Evolutionary conservation across 345 rosid genomes (phyloP), one percentile per base, ranked within the genome.

Genomic region (Hibiscus trionum): DNA sequence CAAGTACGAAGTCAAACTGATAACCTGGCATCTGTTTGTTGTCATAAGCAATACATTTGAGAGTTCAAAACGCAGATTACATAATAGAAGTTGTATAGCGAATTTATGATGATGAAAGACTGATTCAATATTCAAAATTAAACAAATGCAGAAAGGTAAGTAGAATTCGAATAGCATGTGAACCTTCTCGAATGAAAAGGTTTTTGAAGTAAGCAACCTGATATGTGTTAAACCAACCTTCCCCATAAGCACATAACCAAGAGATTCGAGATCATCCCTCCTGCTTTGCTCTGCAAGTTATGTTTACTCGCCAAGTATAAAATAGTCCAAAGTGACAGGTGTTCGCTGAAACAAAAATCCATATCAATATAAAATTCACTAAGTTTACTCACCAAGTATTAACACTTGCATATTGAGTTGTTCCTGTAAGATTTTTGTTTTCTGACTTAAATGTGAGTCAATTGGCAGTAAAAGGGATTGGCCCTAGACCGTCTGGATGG

Each of bases 371-470:
- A 50, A 29, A 53, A 27, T 6, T n/a, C 21, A 35, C 37, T 71
- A 56, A 62, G 24, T 77, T 69, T 70, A 14, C 90, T 81, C 63
- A 92, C 98, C 98, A 82, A 72, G 98, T 91, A 69, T 94, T 94
- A 69, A 91, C 95, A 86, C 98, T 91, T 67, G 97, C 97, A 83
- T 31, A 31, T 31, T 3, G 33, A 31, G 33, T 3, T 31, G 33
- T 31, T 31, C 33, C 33, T 31, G 33, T 91, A 94, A 92, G 97
- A 81, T 94, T 89, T 86, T 92, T 94, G 82, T 92, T 94, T 83
- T 94, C 98, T 58, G 75, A 66, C 42, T 21, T 15, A 60, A 46
- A 61, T 44, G 17, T 56, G 69, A 58, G 60, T 64, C 56, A 58
- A 35, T 27, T 14, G 27, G 52, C 11, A 64, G n/a, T 19, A 47